Base-by-base conservation (phyloP, 805 yeast species). In the Yarrowia sp. region DNA sequence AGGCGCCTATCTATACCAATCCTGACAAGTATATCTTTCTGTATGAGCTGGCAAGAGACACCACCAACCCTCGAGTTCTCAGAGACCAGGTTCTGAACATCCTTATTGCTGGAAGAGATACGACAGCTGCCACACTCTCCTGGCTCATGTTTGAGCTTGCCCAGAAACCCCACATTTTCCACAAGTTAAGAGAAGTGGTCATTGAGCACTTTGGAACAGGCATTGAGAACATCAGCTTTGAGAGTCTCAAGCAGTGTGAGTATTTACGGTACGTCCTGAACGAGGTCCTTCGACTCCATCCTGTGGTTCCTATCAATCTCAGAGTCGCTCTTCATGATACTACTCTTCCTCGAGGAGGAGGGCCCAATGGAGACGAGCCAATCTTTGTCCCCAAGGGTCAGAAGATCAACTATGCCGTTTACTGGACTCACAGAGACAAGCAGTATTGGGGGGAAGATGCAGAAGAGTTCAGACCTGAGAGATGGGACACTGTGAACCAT, bases 311-410 rank as follows among this genome's bases (percentile, higher is more conserved):
- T 14, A 72, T 76, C 66, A 84, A 84, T 72, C 79, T 79, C 74
- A 78, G 87, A 70, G 75, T 78, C 40, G 82, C 87, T 9, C 76
- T 77, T 19, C 80, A 76, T 68, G 81, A 83, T 70, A 84, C 87
- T 5, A 78, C 81, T 9, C 76, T 85, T 68, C 87, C 87, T 10
- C 74, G 77, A 56, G 87, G 87, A 26, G 87, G 87, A 19, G 86
- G 85, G 8, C 74, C 75, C 36, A 82, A 83, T 70, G 76, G 74
- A 32, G 70, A 64, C 22, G 59, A 74, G 53, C 85, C 85, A 5
- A 70, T 83, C 1, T 77, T 79, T 64, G 76, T 84, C n/a, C 76
- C 77, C 53, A 83, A 83, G 75, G 86, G 85, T 40, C 77, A 79
- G 16, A 75, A 74, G 14, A 80, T 83, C 26, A 75, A 75, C 50